These are phyloP conservation scores for Aspergillus ochraceoroseus DNA, from an alignment of 2,329 filamentous ascomycete species.

Conservation along the genomic window DNA sequence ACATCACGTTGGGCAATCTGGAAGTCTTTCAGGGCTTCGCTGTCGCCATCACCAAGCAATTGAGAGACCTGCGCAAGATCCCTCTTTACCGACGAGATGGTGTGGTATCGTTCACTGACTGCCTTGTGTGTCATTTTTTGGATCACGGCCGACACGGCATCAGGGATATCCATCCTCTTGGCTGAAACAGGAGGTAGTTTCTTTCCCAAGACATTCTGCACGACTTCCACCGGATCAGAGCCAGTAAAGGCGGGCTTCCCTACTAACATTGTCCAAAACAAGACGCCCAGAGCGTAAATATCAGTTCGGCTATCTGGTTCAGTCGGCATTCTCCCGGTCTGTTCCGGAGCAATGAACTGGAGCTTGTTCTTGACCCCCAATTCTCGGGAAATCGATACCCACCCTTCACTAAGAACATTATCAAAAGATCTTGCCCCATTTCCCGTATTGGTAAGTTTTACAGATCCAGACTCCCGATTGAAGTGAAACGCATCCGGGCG, in stretches of 20 bases:
- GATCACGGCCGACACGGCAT: constrained; percentile 74
- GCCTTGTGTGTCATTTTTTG: constrained; percentile 90
- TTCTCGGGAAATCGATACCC: constrained; percentile 77
- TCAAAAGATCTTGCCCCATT: constrained; percentile 85
- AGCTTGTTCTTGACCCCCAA: constrained; percentile 83
- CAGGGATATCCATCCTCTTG: constrained; percentile 75
- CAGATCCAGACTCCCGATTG: constrained; percentile 62
- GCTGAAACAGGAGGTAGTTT: constrained; percentile 71
- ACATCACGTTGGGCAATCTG: constrained; percentile 77
- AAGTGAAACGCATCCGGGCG: constrained; percentile 88
- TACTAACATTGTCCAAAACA: constrained; percentile 82
- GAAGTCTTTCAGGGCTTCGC: constrained; percentile 65
- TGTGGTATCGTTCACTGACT: constrained; percentile 83
- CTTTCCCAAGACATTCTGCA: constrained; percentile 79
- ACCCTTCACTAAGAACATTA: constrained; percentile 81
- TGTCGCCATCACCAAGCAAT: constrained; percentile 70
- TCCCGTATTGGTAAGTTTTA: constrained; percentile 79
- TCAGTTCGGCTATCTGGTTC: constrained; percentile 90
- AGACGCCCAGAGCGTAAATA: constrained; percentile 83
- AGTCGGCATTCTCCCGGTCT: constrained; percentile 86
- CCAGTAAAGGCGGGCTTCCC: constrained; percentile 77
- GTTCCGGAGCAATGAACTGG: constrained; percentile 87
- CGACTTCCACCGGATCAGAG: constrained; percentile 76
- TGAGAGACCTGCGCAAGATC: constrained; percentile 71
- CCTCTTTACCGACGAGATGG: constrained; percentile 75